These are phyloP conservation scores for Tetrapisispora nanseiensis DNA, from an alignment of 805 yeast genomes.

Conservation along the genomic window DNA sequence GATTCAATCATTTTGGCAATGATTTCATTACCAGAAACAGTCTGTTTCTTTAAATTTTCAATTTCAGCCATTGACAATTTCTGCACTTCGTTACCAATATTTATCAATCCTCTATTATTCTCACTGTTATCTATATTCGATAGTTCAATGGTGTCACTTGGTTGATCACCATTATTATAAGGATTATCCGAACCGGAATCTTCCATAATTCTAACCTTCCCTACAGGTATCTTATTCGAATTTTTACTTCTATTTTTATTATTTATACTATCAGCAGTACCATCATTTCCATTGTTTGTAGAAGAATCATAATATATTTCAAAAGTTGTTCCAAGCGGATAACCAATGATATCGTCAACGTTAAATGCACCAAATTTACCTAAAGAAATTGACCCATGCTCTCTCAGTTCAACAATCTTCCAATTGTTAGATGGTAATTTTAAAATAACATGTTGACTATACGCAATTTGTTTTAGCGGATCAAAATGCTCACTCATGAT, in stretches of 20 bases:
- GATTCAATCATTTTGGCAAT: constrained; percentile 74
- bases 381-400: constrained; percentile 52
- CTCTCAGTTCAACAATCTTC: constrained; percentile 58
- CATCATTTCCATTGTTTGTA: constrained; percentile 1
- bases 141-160: constrained; percentile 21
- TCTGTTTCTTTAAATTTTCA: constrained; percentile 66
- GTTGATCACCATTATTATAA: background rate
- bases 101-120: constrained; percentile 53
- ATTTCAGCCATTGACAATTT: constrained; percentile 70
- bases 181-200: background rate
- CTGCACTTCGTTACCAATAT: constrained; percentile 65
- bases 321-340: constrained; percentile 79
- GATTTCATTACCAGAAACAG: constrained; percentile 44
- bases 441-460: constrained; percentile 41
- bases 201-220: constrained; percentile 17
- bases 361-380: constrained; percentile 89
- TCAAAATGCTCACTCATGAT: constrained; percentile 11
- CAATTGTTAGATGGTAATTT: constrained; percentile 74
- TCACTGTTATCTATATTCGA: constrained; percentile 38
- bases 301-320: constrained; percentile 49
- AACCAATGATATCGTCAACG: constrained; percentile 67
- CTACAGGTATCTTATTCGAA: constrained; percentile 17
- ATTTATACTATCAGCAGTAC: constrained; percentile 5
- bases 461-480: constrained; percentile 20
- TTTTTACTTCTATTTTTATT: constrained; percentile 11